Percentiles rank a stretch among this genome's conserved stretches.
Evolutionary conservation across 768 basidiomycete genomes (phyloP).

Genomic region (Boletus rex-veris): DNA sequence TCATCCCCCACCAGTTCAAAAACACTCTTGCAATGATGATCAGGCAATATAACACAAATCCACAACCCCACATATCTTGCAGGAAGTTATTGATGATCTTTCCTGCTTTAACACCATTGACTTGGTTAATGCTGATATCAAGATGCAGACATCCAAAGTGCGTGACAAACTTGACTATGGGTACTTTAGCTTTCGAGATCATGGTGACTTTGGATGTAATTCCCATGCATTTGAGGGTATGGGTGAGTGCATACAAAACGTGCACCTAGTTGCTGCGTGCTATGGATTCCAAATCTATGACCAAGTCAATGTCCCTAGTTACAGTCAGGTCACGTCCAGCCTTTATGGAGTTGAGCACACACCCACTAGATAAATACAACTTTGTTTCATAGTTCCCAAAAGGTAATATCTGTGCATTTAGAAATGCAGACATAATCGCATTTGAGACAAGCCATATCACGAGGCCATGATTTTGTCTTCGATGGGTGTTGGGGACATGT

Average conservation of each 20-base stretch:
- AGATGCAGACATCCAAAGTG: conserved; percentile 78
- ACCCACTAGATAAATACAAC: conserved; percentile 92
- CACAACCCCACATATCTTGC: conserved; percentile 49
- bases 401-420: conserved; percentile 76
- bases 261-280: conserved; percentile 63
- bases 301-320: conserved; percentile 89
- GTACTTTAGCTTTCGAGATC: conserved; percentile 91
- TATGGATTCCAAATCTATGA: conserved; percentile 77
- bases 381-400: conserved; percentile 95
- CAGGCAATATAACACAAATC: conserved; percentile 74
- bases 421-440: conserved; percentile 62
- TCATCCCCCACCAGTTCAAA: conserved; percentile 85
- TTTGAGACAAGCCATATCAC: conserved; percentile 67
- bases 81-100: conserved; percentile 87
- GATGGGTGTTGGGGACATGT: conserved; percentile 80
- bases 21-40: conserved; percentile 90
- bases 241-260: conserved; percentile 75
- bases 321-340: conserved; percentile 11
- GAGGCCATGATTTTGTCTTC: conserved; percentile 87
- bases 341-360: conserved; percentile 28
- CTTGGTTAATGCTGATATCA: conserved; percentile 94
- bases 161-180: conserved; percentile 94
- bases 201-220: conserved; percentile 82
- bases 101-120: too few relatives aligned
- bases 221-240: conserved; percentile 65